phyloP scores from a whole-genome alignment of 31 red algal species.

The Endocladia muricata region DNA sequence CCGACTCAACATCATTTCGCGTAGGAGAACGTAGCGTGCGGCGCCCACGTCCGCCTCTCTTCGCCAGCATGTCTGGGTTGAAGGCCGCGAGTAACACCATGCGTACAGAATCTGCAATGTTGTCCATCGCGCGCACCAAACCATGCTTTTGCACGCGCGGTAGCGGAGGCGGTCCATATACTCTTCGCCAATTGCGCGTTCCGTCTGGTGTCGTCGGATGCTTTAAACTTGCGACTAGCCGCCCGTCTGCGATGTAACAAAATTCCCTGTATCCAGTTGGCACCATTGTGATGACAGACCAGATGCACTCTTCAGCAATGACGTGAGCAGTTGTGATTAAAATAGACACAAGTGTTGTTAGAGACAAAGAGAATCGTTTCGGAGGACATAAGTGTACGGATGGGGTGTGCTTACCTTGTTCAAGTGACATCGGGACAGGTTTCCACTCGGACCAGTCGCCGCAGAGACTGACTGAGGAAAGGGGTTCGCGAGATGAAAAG shows the following conservation, averaged over 20 bases:
- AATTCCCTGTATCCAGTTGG: constrained; percentile 55
- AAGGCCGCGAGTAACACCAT: constrained; percentile 2
- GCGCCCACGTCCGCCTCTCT: not conserved
- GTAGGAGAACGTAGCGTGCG: too few relatives aligned
- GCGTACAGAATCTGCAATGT: constrained; percentile 15
- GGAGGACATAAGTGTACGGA: too few relatives aligned
- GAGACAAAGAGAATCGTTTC: not conserved
- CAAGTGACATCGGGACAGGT: constrained; percentile 50
- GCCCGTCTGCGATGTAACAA: constrained; percentile 59
- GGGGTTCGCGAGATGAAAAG: constrained; percentile 11
- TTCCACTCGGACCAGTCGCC: constrained; percentile 61
- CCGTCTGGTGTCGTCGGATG: constrained; percentile 44
- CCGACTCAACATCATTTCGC: too few relatives aligned
- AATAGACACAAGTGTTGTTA: too few relatives aligned
- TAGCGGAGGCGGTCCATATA: constrained; percentile 42
- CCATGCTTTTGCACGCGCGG: constrained; percentile 10
- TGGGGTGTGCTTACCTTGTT: constrained; percentile 42
- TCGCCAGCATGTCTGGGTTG: not conserved
- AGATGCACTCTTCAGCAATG: constrained; percentile 11
- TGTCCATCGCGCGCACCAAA: constrained; percentile 5
- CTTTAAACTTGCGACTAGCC: constrained; percentile 22
- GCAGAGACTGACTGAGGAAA: constrained; percentile 40
- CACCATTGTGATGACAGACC: constrained; percentile 65
- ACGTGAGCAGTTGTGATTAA: not conserved
- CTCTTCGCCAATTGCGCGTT: constrained; percentile 51